Base-by-base conservation (phyloP, 1,139 yeast species). In the Yamadazyma trypodendri region DNA sequence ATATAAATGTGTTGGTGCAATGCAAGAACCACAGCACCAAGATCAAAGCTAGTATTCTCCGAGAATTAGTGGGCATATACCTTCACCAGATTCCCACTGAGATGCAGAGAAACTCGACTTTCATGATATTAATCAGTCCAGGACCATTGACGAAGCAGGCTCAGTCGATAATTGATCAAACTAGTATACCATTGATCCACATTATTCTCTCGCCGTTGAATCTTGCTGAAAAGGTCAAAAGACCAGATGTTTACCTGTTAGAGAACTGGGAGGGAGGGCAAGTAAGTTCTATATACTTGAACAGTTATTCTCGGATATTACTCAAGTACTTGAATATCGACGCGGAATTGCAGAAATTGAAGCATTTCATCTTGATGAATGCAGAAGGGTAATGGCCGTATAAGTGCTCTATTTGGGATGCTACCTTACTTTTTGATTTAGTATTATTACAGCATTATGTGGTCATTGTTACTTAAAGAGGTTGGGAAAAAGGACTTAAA, bases 11-110 rank as follows among this genome's bases (percentile, higher is more conserved):
- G 44, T 48, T 80, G 35, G 78, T 79, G 0, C 89, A 82, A 51
- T 82, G 89, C 52, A 82, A 82, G 46, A 69, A 68, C 42, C 60
- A 65, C 36, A 56, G 63, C 13, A 63, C 57, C 15, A 70, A 75
- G 52, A 68, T 80, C 13, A 61, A 70, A 7, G 81, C 84, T 2
- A 61, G 63, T 35, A 70, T 73, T 22, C 62, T 82, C 5, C 63
- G 88, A 31, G 87, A 81, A 46, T 54, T 81, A 28, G 67, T 76
- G 0, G 88, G 88, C 0, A 71, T 77, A 6, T 74, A 73, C 46
- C 59, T 68, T 34, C 72, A 62, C 39, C 72, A 74, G 44, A 60
- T 58, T n/a, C 54, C 52, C 32, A 50, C 51, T 1, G 48, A 43
- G 21, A 38, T 43, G 7, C 56, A 54, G 14, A 48, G 34, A 11